phyloP scores from a whole-genome alignment of 176 grass and related monocot species.

The Aechmea fasciata region DNA sequence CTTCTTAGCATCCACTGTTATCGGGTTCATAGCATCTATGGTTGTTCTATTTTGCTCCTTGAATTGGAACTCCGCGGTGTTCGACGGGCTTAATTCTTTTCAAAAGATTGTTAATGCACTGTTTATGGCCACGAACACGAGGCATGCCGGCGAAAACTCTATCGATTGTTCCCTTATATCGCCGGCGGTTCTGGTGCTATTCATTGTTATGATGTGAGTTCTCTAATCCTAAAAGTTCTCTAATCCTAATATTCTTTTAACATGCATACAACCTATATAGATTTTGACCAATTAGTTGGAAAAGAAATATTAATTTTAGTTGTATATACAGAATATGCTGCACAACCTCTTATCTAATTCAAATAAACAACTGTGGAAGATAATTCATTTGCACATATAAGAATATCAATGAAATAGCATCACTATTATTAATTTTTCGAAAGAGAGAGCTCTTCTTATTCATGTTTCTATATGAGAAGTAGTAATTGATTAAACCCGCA shows the following conservation, averaged over 20 bases:
- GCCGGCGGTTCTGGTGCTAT: constrained; percentile 42
- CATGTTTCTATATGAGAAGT: background rate
- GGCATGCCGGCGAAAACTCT: constrained; percentile 68
- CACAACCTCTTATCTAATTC: no score
- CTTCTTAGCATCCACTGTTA: constrained; percentile 24
- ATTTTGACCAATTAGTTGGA: no score
- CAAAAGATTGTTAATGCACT: constrained; percentile 48
- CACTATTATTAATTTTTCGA: background rate
- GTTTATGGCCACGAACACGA: constrained; percentile 52
- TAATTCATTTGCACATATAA: no score
- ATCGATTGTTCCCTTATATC: constrained; percentile 55
- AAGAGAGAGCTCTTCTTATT: no score
- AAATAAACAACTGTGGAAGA: no score
- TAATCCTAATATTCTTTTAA: no score
- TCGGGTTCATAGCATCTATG: constrained; percentile 4
- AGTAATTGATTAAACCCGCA: background rate
- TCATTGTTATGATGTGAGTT: constrained; percentile 58
- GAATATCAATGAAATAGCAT: no score
- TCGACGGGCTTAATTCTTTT: constrained; percentile 31
- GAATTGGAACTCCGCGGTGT: constrained; percentile 52
- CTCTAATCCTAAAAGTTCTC: no score
- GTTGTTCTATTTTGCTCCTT: constrained; percentile 32
- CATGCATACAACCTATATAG: background rate
- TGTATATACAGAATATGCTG: no score
- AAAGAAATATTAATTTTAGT: no score